These are phyloP conservation scores for Penicillium tannophilum DNA, from an alignment of 495 filamentous ascomycete genomes.

Conservation along the genomic window DNA sequence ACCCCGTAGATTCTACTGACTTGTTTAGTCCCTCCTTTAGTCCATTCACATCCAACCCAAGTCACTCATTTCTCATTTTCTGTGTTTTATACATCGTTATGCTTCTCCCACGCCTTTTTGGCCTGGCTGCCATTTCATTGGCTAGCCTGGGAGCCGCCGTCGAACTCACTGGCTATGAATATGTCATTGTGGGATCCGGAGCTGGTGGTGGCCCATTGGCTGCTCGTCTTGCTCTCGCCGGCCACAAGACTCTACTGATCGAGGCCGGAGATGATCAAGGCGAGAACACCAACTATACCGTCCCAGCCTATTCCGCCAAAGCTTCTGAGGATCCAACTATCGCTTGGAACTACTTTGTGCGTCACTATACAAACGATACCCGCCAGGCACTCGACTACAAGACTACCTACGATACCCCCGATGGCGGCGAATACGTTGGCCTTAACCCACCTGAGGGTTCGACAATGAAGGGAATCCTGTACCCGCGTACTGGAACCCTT, in stretches of 20 bases:
- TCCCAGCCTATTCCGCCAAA: slow-evolving; percentile 40
- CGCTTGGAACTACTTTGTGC: slow-evolving; percentile 52
- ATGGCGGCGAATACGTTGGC: slow-evolving; percentile 40
- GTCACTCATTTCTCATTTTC: background rate
- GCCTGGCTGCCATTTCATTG: slow-evolving; percentile 7
- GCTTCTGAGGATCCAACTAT: slow-evolving; percentile 43
- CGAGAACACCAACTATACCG: slow-evolving; percentile 36
- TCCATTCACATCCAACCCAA: background rate
- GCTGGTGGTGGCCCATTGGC: slow-evolving; percentile 67
- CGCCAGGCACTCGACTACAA: slow-evolving; percentile 47
- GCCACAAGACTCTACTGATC: slow-evolving; percentile 60
- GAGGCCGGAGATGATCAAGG: slow-evolving; percentile 67
- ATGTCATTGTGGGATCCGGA: slow-evolving; percentile 67
- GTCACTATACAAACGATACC: slow-evolving; percentile 44
- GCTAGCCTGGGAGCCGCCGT: slow-evolving; percentile 8
- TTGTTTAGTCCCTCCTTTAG: background rate
- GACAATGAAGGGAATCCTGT: slow-evolving; percentile 42
- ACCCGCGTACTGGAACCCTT: slow-evolving; percentile 50
- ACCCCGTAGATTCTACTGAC: background rate
- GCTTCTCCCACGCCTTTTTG: slow-evolving; percentile 15
- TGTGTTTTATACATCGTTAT: background rate
- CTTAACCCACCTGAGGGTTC: slow-evolving; percentile 42
- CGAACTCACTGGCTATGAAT: slow-evolving; percentile 54
- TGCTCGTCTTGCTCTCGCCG: slow-evolving; percentile 60
- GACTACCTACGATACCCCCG: slow-evolving; percentile 44